These are phyloP conservation scores for Prunella vulgaris DNA, from an alignment of 257 asterid species.

Conservation along the genomic window DNA sequence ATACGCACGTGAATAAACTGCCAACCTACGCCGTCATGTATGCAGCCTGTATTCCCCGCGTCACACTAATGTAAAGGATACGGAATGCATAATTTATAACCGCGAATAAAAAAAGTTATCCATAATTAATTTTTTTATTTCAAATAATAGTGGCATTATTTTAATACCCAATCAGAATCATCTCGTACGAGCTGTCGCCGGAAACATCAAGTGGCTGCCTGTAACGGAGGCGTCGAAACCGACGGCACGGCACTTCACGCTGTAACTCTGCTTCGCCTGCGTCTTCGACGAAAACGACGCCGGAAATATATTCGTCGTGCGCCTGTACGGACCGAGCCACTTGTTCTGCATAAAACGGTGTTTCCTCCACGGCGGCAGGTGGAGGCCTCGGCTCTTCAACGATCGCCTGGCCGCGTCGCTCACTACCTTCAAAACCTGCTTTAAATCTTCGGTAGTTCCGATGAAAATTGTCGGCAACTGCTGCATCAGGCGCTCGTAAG, in stretches of 20 bases:
- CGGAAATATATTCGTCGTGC: conserved; percentile 45
- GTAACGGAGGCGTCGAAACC: conserved; percentile 53
- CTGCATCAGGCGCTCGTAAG: conserved; percentile 36
- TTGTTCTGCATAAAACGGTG: conserved; percentile 75
- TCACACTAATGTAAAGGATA: neutral
- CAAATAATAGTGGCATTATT: neutral
- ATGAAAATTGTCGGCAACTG: conserved; percentile 48
- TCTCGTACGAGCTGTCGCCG: conserved; percentile 48
- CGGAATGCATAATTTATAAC: neutral
- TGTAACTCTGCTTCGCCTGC: conserved; percentile 8
- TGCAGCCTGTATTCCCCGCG: conserved; percentile 25
- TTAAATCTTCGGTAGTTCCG: conserved; percentile 50
- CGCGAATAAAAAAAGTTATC: neutral
- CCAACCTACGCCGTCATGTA: conserved; percentile 17
- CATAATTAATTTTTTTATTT: neutral
- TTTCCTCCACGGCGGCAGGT: conserved; percentile 81
- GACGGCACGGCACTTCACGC: conserved; percentile 54
- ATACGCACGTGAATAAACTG: conserved; percentile 1
- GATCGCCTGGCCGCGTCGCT: conserved; percentile 60
- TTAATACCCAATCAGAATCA: conserved; percentile 18
- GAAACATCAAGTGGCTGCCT: conserved; percentile 32
- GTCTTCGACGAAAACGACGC: conserved; percentile 25
- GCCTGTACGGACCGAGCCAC: conserved; percentile 60
- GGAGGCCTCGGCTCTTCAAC: conserved; percentile 56
- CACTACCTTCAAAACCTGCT: conserved; percentile 44